These are phyloP conservation scores for Leptographium wingfieldii DNA, from an alignment of 2,329 filamentous ascomycete species.

Conservation along the genomic window DNA sequence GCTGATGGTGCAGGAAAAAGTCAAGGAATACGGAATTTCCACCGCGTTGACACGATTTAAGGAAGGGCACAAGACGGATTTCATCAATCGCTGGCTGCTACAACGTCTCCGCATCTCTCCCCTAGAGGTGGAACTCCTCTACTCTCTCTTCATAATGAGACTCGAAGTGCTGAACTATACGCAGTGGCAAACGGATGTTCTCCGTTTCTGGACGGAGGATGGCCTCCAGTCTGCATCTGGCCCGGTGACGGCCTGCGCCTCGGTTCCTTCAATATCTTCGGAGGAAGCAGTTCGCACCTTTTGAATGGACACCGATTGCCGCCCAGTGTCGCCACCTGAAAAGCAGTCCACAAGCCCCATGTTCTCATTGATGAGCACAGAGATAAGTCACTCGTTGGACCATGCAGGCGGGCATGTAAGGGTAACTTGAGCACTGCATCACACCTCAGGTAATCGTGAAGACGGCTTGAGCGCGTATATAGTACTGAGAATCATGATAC, in stretches of 20 bases:
- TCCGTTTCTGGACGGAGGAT: constrained; percentile 28
- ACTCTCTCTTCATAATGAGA: constrained; percentile 20
- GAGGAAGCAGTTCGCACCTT: no score
- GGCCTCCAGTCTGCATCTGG: background rate
- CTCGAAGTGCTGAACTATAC: constrained; percentile 21
- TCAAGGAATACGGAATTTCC: constrained; percentile 36
- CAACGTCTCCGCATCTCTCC: constrained; percentile 35
- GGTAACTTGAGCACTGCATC: no score
- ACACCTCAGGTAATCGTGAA: background rate
- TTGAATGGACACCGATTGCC: background rate
- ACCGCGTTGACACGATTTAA: constrained; percentile 25
- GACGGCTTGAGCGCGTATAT: background rate
- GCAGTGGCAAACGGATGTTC: constrained; percentile 29
- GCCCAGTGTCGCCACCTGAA: no score
- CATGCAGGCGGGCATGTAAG: no score
- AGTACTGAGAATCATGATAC: no score
- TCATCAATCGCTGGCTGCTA: constrained; percentile 40
- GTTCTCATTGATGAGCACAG: no score
- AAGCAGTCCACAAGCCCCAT: no score
- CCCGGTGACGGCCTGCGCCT: background rate
- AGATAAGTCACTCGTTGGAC: no score
- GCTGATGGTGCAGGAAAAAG: constrained; percentile 25
- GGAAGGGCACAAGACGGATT: constrained; percentile 28
- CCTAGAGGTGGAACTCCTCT: constrained; percentile 31
- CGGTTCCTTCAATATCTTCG: background rate